Base-by-base conservation (phyloP, 768 basidiomycete species). In the Kwoniella dendrophila region DNA sequence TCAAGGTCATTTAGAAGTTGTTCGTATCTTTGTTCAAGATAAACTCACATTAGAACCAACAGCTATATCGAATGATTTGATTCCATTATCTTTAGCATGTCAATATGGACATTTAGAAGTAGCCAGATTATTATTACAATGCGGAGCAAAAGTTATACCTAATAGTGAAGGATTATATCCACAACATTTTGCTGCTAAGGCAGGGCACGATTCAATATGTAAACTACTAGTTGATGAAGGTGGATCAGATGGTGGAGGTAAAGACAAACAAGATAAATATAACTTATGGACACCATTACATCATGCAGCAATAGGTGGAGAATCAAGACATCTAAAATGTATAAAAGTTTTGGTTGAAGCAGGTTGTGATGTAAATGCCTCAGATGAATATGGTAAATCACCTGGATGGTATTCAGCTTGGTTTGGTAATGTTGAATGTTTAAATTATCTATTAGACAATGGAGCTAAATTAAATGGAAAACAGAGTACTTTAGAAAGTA, bases 211-310 rank as follows among this genome's bases (percentile, higher is more conserved):
- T 7, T 85, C 87, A n/a, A 86, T 96, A 20, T 95, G 94, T 77
- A 83, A 81, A 60, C 79, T 92, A 6, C 85, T 99, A 33, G 81
- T 92, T 44, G 70, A 79, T 3, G 82, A 82, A 30, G 86, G 86
- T 40, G 88, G 79, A 34, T 50, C 72, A 5, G 74, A 73, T 32
- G 78, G 74, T 2, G 79, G 79, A 29, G 80, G 79, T 86, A 50
- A 91, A 87, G 38, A 91, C 87, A 86, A 92, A 91, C 78, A 88
- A 1, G 96, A 99, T 83, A 98, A 94, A 80, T 98, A 95, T 79
- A 90, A 95, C 74, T 92, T 96, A 77, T 97, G 95, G 92, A 98
- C 94, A 6, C 96, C 96, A 26, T 83, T 98, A 44, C 92, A 94
- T 74, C 94, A 98, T 78, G 92, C 96, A 2, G 88, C 93, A 4